These are phyloP conservation scores for Coix lacrymajobi DNA, from an alignment of 176 grass and related monocot species.

Conservation along the genomic window DNA sequence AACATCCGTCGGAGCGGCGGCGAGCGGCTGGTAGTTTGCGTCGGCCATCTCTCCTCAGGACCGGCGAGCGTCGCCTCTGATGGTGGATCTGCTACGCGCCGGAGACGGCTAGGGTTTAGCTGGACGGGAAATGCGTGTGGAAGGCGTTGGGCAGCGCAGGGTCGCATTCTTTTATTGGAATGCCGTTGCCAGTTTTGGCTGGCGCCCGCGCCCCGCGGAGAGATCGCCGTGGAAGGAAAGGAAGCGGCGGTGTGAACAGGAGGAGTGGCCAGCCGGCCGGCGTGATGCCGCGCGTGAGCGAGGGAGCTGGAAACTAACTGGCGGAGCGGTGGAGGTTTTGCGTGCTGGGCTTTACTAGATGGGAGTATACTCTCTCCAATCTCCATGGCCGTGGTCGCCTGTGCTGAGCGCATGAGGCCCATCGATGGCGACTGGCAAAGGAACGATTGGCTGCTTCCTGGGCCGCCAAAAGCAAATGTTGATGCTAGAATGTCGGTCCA, in stretches of 20 bases:
- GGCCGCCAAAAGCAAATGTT: too few species aligned
- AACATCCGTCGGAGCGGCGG: neutral
- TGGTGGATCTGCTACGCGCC: neutral
- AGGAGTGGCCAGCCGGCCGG: neutral
- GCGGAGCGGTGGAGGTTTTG: neutral
- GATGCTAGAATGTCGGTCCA: neutral
- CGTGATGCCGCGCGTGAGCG: constrained; percentile 8
- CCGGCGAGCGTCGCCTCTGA: neutral
- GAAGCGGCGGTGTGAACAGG: neutral
- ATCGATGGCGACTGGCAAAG: neutral
- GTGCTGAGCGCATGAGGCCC: neutral
- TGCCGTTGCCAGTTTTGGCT: constrained; percentile 9
- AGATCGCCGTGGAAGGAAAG: constrained; percentile 8
- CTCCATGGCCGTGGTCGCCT: too few species aligned
- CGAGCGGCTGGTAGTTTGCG: neutral
- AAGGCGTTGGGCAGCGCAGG: neutral
- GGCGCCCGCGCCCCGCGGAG: neutral
- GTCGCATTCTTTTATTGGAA: neutral
- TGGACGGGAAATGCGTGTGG: neutral
- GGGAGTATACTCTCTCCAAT: neutral
- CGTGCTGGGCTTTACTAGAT: neutral
- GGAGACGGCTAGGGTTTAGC: constrained; percentile 29
- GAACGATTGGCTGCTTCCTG: neutral
- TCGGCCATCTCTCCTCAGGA: neutral
- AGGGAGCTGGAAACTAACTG: neutral